Conservation (phyloP, 345 rosid species). For the Acer campestre region DNA sequence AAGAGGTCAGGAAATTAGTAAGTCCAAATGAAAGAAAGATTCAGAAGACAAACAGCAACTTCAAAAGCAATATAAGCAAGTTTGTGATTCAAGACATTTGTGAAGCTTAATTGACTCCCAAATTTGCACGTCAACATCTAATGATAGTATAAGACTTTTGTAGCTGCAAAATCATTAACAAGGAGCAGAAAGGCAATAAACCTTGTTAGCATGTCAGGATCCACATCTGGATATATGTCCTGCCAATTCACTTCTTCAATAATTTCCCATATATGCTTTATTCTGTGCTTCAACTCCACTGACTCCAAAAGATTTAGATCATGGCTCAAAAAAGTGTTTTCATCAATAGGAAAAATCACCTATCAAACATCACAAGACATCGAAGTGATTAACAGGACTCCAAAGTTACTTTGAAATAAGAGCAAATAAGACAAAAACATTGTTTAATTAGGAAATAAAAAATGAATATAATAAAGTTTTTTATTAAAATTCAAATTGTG, state of each 20-base stretch:
- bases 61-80: neutral
- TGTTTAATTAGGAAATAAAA: neutral
- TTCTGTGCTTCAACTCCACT: slow-evolving; percentile 80
- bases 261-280: slow-evolving; percentile 73
- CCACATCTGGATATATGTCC: slow-evolving; percentile 74
- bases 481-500: neutral
- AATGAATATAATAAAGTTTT: neutral
- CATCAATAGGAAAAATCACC: slow-evolving; percentile 66
- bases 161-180: neutral
- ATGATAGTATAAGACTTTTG: neutral
- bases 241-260: slow-evolving; percentile 84
- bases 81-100: neutral
- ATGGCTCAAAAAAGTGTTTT: slow-evolving; percentile 69
- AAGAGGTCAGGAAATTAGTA: neutral
- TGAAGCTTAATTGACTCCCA: neutral
- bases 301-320: slow-evolving; percentile 88
- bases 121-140: neutral
- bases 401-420: slow-evolving; percentile 13
- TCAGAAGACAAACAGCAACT: neutral
- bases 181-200: slow-evolving; percentile 32
- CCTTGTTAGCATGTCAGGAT: slow-evolving; percentile 94
- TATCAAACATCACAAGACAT: slow-evolving; percentile 29
- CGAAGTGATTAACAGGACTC: neutral
- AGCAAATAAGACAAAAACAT: neutral
- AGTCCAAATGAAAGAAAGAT: neutral